Conservation (phyloP, 169 alveolate genomes). For the Plasmodium ovale region DNA sequence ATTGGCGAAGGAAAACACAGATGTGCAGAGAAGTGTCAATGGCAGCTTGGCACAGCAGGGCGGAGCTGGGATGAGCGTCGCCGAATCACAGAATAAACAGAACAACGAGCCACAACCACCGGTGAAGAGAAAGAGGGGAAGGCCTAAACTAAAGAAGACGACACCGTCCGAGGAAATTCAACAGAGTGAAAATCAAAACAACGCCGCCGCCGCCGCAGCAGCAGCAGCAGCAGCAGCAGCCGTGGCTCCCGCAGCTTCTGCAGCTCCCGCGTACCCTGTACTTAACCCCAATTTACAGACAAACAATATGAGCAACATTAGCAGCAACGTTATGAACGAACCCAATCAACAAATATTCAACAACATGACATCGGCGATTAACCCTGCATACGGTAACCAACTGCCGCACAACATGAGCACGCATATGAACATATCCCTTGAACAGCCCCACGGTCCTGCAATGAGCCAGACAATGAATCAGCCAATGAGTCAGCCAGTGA, state of each 20-base stretch:
- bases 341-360: not conserved
- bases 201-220: not conserved
- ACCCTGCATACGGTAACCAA: conserved; percentile 21
- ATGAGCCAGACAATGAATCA: not conserved
- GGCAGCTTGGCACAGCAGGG: no score
- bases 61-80: no score
- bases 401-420: not conserved
- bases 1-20: not conserved
- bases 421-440: conserved; percentile 2
- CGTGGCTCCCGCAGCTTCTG: not conserved
- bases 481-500: not conserved
- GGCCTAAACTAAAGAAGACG: conserved; percentile 56
- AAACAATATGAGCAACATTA: conserved; percentile 10
- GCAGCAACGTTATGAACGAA: not conserved
- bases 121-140: conserved; percentile 53
- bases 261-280: not conserved
- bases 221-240: not conserved
- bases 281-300: not conserved
- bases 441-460: not conserved
- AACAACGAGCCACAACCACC: not conserved
- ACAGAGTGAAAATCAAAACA: conserved; percentile 15
- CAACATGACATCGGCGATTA: conserved; percentile 26
- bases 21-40: no score
- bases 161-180: conserved; percentile 42
- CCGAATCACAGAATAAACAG: not conserved